Base-by-base conservation (phyloP, 805 yeast genomes). In the Sugiyamaella qingdaonensis region DNA sequence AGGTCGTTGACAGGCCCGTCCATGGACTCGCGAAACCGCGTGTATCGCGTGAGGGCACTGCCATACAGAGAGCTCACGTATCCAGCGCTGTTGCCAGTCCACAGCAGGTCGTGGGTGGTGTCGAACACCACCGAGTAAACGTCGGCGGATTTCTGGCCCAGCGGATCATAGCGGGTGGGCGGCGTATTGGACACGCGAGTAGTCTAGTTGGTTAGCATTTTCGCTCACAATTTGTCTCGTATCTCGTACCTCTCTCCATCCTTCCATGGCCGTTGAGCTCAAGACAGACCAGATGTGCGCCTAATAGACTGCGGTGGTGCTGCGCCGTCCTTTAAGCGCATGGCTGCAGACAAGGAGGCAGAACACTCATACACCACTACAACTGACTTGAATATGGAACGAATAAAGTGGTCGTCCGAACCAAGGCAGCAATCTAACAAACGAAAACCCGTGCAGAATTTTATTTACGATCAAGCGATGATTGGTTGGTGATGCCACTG, bases 81-180 rank as follows among this genome's bases (percentile, higher is more conserved):
- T 2, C 80, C 80, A 1, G 73, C 60, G 34, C 80, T 67, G 64
- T 88, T 94, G 14, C 95, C 96, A 1, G 84, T 76, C 98, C 98
- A 92, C 1, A 91, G 65, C 44, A 94, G 72, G 60, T 91, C 94
- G 54, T 82, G 79, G n/a, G 77, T 70, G 35, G 76, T 77, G 69
- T 91, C 97, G 66, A 90, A 90, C 2, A 69, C 67, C 7, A 80
- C 44, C 10, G 67, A 50, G 14, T 59, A 48, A n/a, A 62, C 49
- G 10, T 54, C 51, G 27, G 58, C 44, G 18, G 43, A 41, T 3
- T 21, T 27, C 27, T 33, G 39, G 29, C 55, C 59, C 21, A 55
- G 51, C n/a, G 60, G 59, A 44, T 54, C 55, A 24, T 45, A 41
- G 3, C 53, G 53, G 14, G 57, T 43, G 13, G 60, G 57, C 33